Evolutionary conservation across 305 asterid genomes (phyloP).

Genomic region (Solanum hybrid): DNA sequence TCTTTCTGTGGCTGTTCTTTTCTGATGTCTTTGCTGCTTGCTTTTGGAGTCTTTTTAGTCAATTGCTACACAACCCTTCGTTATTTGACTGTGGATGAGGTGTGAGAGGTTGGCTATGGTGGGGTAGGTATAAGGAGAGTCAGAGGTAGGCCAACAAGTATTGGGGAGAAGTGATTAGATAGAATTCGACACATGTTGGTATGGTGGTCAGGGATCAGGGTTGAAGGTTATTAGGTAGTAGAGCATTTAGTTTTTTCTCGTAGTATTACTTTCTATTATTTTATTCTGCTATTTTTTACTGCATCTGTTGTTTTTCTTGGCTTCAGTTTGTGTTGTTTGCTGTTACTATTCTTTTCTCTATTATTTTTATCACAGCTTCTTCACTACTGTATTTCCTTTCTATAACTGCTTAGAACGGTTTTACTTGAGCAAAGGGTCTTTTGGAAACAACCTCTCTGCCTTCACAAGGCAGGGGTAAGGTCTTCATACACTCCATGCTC

Average conservation of each 20-base stretch:
- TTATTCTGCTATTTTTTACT: background rate
- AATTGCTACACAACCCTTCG: background rate
- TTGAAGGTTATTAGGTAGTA: background rate
- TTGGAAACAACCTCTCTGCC: background rate
- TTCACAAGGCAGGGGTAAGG: background rate
- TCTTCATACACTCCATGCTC: background rate
- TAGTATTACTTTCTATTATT: background rate
- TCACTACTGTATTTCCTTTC: background rate
- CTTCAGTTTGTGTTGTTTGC: background rate
- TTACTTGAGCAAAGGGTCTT: background rate
- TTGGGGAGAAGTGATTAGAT: background rate
- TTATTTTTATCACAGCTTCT: background rate
- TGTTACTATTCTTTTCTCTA: background rate
- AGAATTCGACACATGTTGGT: background rate
- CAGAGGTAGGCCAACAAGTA: background rate
- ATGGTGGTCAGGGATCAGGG: background rate
- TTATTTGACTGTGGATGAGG: background rate
- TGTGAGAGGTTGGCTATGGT: background rate
- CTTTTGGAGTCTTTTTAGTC: background rate
- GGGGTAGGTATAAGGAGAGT: background rate
- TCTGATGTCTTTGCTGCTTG: background rate
- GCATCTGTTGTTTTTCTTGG: background rate
- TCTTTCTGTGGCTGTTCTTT: background rate
- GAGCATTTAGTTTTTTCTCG: background rate
- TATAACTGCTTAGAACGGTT: background rate